These are phyloP conservation scores for Beauveria bassiana DNA, from an alignment of 2,329 filamentous ascomycete species.

Conservation along the genomic window DNA sequence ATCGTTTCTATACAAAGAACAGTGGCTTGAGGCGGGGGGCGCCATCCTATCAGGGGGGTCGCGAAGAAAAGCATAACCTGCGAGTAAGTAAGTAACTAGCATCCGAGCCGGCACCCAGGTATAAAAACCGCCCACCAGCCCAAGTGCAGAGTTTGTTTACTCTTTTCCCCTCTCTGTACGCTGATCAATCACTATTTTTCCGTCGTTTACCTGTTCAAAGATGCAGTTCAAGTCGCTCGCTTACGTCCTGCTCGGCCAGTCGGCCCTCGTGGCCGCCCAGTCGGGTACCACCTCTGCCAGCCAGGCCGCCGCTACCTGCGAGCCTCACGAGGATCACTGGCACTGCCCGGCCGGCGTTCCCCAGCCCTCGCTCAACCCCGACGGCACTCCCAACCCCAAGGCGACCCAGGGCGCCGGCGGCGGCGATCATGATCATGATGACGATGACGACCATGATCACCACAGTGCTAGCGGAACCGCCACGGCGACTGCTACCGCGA, in stretches of 20 bases:
- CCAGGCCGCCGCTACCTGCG: conserved; percentile 1
- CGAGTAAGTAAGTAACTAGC: neutral
- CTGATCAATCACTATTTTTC: neutral
- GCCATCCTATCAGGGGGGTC: neutral
- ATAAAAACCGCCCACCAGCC: neutral
- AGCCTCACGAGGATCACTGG: conserved; percentile 12
- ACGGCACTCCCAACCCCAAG: conserved; percentile 8
- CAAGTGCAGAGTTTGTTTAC: neutral
- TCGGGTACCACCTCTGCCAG: neutral
- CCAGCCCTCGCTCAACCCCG: conserved; percentile 1
- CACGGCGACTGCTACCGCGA: too few species aligned
- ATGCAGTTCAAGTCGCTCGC: conserved; percentile 10
- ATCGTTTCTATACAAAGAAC: neutral
- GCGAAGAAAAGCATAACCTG: neutral
- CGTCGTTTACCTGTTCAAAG: neutral
- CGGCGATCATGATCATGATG: neutral
- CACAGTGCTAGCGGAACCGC: too few species aligned
- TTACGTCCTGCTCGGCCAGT: conserved; percentile 5
- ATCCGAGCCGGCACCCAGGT: neutral
- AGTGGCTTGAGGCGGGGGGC: neutral
- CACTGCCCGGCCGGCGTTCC: neutral
- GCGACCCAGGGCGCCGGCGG: neutral
- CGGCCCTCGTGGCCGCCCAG: conserved; percentile 2
- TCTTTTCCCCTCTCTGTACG: neutral
- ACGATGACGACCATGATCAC: too few species aligned